Evolutionary conservation across 257 asterid genomes (phyloP), one percentile per base, ranked within the genome.

Genomic region (Solanum chilense): DNA sequence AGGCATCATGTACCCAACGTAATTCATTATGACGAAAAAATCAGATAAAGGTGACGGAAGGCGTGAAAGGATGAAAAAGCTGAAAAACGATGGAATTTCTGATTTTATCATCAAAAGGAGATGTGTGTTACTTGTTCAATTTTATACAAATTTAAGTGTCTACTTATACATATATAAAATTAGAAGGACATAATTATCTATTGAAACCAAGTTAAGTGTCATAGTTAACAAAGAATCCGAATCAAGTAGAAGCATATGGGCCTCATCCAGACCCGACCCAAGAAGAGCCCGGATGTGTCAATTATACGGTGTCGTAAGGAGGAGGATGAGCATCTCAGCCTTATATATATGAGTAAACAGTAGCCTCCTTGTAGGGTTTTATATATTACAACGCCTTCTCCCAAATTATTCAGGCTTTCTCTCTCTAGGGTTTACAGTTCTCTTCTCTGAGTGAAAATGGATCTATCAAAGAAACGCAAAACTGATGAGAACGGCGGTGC

Each of bases 381-480:
- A 47, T 56, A 56, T 80, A 56, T 80, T 45, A 11, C 64, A 45
- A 37, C 42, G 66, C 41, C 6, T 80, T 29, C 44, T 33, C 68
- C 68, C 68, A 80, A 78, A 78, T 29, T 69, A 12, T n/a, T 25
- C 69, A 4, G 21, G 68, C 47, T 23, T 10, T 85, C 82, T 68
- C 20, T 66, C 83, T 71, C 83, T 49, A 85, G 87, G 87, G 87
- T 71, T 73, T 85, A 77, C 83, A 13, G 16, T 20, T 23, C 35
- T 60, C 29, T 47, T 47, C 84, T 14, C 64, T n/a, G 18, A 66
- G 18, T 29, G 69, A 39, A 15, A 11, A 94, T 96, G 98, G 99
- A 96, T 94, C 96, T 94, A 39, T 68, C 93, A 37, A 96, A 96
- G 93, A 96, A 96, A 44, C 98, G 99, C 83, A 96, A 94, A 88